Evolutionary conservation across 2,329 filamentous ascomycete genomes (phyloP).

Genomic region (Aspergillus chevalieri): DNA sequence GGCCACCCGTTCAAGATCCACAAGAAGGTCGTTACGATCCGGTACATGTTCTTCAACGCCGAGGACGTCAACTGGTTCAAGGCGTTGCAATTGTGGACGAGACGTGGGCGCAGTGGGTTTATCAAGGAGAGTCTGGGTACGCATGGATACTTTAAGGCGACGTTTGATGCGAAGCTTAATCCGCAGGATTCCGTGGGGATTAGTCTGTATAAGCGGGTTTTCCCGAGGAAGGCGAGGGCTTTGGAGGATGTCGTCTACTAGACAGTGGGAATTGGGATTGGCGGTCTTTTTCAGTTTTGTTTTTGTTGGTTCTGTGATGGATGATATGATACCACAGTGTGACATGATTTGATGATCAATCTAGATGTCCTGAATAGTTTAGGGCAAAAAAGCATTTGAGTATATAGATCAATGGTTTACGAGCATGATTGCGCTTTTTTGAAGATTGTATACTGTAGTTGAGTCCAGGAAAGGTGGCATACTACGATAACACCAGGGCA

Average conservation of each 20-base stretch:
- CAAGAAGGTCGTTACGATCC: slow-evolving; percentile 91
- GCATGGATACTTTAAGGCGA: slow-evolving; percentile 99
- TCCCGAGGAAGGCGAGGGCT: slow-evolving; percentile 61
- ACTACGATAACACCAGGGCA: not conserved
- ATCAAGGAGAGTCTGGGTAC: slow-evolving; percentile 93
- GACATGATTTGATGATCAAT: slow-evolving; percentile 19
- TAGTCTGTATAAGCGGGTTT: slow-evolving; percentile 79
- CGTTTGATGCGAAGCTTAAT: slow-evolving; percentile 92
- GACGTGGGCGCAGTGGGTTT: slow-evolving; percentile 76
- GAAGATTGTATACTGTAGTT: not conserved
- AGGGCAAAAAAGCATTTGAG: slow-evolving; percentile 15
- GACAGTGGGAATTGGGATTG: not conserved
- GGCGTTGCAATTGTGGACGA: slow-evolving; percentile 90
- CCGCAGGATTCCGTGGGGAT: slow-evolving; percentile 91
- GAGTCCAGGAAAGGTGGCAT: too few species aligned
- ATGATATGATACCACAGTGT: slow-evolving; percentile 26
- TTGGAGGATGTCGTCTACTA: slow-evolving; percentile 33
- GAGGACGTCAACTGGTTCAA: slow-evolving; percentile 98
- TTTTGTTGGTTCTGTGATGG: slow-evolving; percentile 11
- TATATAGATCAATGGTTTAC: slow-evolving; percentile 24
- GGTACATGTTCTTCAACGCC: slow-evolving; percentile 99
- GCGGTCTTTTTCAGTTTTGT: not conserved
- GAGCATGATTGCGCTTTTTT: slow-evolving; percentile 17
- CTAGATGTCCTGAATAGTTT: slow-evolving; percentile 11
- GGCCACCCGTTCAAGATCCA: slow-evolving; percentile 98